Percentiles rank a stretch among this genome's conserved stretches.
phyloP scores from a whole-genome alignment of 306 rosid species.

The barrel medic (Medicago truncatula) region MtrunA17r5.0-ANR NC_053043.1:8801501-8802000 shows the following conservation, averaged over 20 bases:
- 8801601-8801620: slow-evolving; percentile 90
- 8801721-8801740: slow-evolving; percentile 79
- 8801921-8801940: slow-evolving; percentile 20
- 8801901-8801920: too few relatives aligned
- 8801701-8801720: slow-evolving; percentile 93
- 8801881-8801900: too few relatives aligned
- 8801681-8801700: slow-evolving; percentile 79
- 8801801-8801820: slow-evolving; percentile 48
- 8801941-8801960: slow-evolving; percentile 8
- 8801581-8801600: slow-evolving; percentile 92
- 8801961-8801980: background rate
- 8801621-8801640: slow-evolving; percentile 85
- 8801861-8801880: too few relatives aligned
- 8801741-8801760: slow-evolving; percentile 87
- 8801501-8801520: slow-evolving; percentile 21
- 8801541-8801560: slow-evolving; percentile 93
- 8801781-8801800: slow-evolving; percentile 98
- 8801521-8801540: slow-evolving; percentile 83
- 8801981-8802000: slow-evolving; percentile 14
- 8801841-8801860: too few relatives aligned
- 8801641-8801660: slow-evolving; percentile 93
- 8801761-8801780: slow-evolving; percentile 98
- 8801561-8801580: slow-evolving; percentile 97
- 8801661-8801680: slow-evolving; percentile 92
- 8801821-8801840: background rate